Evolutionary conservation across 75 land plant species (phyloP).

Genomic region (Ceratopteris richardii): DNA sequence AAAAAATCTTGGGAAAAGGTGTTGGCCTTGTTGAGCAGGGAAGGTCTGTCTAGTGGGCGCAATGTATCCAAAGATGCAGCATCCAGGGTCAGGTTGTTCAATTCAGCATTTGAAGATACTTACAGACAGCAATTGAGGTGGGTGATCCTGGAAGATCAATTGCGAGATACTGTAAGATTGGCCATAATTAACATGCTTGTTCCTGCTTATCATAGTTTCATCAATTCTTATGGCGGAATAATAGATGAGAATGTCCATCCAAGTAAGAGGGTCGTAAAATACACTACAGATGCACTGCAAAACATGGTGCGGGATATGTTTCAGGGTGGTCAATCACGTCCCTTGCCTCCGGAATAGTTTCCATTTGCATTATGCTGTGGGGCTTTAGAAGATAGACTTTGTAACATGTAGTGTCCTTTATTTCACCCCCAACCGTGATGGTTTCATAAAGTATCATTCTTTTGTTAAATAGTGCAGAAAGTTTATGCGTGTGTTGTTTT

Average conservation of each 20-base stretch:
- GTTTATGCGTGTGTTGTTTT: no score
- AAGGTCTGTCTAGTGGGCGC: conserved; percentile 26
- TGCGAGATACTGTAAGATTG: conserved; percentile 18
- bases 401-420: no score
- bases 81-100: conserved; percentile 26
- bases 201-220: conserved; percentile 18
- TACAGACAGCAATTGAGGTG: conserved; percentile 18
- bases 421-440: no score
- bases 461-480: no score
- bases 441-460: no score
- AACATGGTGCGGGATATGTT: conserved; percentile 21
- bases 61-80: conserved; percentile 20
- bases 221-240: not conserved
- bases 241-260: conserved; percentile 1
- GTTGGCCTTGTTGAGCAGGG: conserved; percentile 17
- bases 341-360: not conserved
- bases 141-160: conserved; percentile 24
- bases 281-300: conserved; percentile 25
- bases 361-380: no score
- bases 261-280: conserved; percentile 15
- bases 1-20: conserved; percentile 32
- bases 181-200: conserved; percentile 20
- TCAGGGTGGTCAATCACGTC: not conserved
- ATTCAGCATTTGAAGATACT: conserved; percentile 23
- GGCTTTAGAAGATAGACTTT: no score